Evolutionary conservation across 2,329 filamentous ascomycete species (phyloP), one percentile per base, ranked within the genome.

Genomic region (Ascochyta koolunga): DNA sequence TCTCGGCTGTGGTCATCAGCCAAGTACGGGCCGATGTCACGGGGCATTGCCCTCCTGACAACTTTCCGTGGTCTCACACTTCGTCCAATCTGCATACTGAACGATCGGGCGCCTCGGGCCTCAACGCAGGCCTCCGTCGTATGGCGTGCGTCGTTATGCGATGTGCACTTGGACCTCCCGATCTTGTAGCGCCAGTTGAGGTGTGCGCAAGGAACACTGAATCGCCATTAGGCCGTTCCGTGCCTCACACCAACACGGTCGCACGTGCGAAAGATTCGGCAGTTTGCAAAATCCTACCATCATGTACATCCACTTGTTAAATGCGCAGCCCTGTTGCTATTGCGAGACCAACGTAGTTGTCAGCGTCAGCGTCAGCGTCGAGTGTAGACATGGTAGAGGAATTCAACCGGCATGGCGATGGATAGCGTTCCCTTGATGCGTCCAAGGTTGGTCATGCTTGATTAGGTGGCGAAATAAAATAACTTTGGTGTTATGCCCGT

Each of bases 1-100:
- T 45, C 9, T 54, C 51, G 45, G 51, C 40, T 41, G 22, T 27
- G 19, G 24, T 40, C 41, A 29, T 22, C 18, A 36, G 35, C 37
- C 35, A 39, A 54, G 29, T 37, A 50, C 51, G 51, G 51, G 51
- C 51, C 51, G 51, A 42, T 27, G 24, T 32, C 39, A 21, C 10
- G 21, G 18, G 36, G 19, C 18, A 21, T 39, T 19, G 10, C 8
- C 21, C 27, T 39, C 42, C 29, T 49, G 39, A 44, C 40, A 44
- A 21, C 19, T 18, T 10, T 33, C n/a, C 8, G 6, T 16, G n/a
- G 15, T 19, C 11, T 36, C 16, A 36, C 35, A 24, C 1, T 11
- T 33, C n/a, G 31, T 50, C 41, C 31, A 41, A 42, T 45, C 40
- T 41, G 29, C 22, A 13, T 16, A 31, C 31, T 32, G 22, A 5